Percentiles rank a stretch among this genome's conserved stretches.
Evolutionary conservation across 805 yeast species (phyloP).

Genomic region (Cyberlindnera japonica): DNA sequence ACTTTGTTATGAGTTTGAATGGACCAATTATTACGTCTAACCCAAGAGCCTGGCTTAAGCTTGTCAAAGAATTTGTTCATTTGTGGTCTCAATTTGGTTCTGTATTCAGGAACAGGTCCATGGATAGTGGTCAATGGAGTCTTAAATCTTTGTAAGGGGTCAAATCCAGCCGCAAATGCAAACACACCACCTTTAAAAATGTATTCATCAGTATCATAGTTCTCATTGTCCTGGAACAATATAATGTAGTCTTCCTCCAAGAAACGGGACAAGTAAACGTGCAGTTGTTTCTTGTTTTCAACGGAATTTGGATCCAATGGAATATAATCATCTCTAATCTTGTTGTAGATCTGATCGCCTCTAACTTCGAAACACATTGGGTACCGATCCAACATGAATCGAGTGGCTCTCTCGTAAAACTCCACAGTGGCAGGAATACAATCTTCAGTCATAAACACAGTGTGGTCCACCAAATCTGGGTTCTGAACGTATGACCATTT

Average conservation of each 20-base stretch:
- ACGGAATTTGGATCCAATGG: constrained; percentile 27
- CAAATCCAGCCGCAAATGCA: constrained; percentile 72
- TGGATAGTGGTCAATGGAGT: constrained; percentile 59
- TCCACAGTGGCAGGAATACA: constrained; percentile 23
- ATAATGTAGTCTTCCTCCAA: constrained; percentile 44
- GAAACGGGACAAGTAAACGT: constrained; percentile 18
- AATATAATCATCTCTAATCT: constrained; percentile 25
- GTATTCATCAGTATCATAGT: constrained; percentile 49
- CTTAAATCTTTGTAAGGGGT: constrained; percentile 51
- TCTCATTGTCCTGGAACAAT: constrained; percentile 38
- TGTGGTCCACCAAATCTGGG: constrained; percentile 32
- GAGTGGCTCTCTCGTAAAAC: constrained; percentile 23
- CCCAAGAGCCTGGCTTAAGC: constrained; percentile 48
- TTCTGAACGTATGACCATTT: constrained; percentile 34
- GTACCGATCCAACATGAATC: constrained; percentile 24
- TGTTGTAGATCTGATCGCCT: constrained; percentile 24
- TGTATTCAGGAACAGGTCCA: constrained; percentile 69
- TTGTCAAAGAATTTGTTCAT: constrained; percentile 67
- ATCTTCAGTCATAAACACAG: constrained; percentile 33
- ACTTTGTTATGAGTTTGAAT: constrained; percentile 56
- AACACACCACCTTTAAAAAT: constrained; percentile 52
- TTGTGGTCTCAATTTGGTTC: constrained; percentile 48
- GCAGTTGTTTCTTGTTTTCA: constrained; percentile 18
- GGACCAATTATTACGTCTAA: constrained; percentile 68
- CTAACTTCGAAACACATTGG: constrained; percentile 25